phyloP scores from a whole-genome alignment of 2,329 filamentous ascomycete genomes.

The Akanthomyces muscarius region DNA sequence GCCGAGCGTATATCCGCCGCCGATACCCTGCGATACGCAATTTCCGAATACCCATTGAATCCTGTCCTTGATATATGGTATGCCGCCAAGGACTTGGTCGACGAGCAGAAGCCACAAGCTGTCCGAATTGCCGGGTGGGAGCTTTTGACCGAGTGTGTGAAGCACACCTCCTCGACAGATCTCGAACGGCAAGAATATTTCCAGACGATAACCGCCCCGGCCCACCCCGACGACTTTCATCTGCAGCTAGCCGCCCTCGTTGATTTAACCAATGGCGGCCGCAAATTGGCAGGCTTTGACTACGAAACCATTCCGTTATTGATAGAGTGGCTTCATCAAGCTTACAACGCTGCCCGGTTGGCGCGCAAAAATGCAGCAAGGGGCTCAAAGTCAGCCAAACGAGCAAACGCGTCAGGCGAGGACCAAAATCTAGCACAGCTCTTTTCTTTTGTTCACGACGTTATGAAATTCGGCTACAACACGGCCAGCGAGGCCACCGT shows the following conservation, averaged over 20 bases:
- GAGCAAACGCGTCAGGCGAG: conserved; percentile 42
- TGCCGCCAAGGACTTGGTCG: conserved; percentile 61
- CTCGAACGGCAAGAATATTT: conserved; percentile 65
- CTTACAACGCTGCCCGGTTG: conserved; percentile 49
- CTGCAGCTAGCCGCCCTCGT: conserved; percentile 61
- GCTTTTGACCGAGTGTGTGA: conserved; percentile 61
- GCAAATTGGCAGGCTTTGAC: conserved; percentile 62
- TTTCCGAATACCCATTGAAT: conserved; percentile 56
- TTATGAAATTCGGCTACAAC: conserved; percentile 74
- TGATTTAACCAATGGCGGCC: conserved; percentile 58
- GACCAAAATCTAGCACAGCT: conserved; percentile 60
- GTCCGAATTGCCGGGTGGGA: conserved; percentile 61
- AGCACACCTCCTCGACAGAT: conserved; percentile 59
- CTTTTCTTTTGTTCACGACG: conserved; percentile 61
- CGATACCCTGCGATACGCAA: conserved; percentile 50
- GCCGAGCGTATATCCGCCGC: conserved; percentile 55
- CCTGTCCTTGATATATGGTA: conserved; percentile 62
- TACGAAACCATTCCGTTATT: conserved; percentile 62
- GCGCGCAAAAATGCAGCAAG: conserved; percentile 47
- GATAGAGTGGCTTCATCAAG: conserved; percentile 55
- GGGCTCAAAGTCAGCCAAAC: conserved; percentile 37
- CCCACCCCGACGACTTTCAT: conserved; percentile 60
- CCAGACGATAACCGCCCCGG: conserved; percentile 53
- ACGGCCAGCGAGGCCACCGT: conserved; percentile 61
- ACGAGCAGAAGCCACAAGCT: conserved; percentile 48